Base-by-base conservation (phyloP, 441 rosid genomes). In the Pelargonium citronellum region DNA sequence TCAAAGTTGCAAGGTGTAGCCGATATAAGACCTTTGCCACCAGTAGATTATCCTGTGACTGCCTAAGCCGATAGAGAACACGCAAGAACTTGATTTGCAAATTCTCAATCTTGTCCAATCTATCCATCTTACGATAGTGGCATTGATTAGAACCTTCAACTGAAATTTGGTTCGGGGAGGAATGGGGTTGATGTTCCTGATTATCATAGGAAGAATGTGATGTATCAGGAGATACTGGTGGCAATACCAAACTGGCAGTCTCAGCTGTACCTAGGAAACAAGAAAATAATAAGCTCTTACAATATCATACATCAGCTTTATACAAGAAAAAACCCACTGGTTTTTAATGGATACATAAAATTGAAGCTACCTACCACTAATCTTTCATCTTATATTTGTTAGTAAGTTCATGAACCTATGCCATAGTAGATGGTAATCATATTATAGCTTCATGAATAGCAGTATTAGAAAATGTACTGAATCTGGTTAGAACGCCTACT, bases 1-100 rank as follows among this genome's bases (percentile, higher is more conserved):
- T 84, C 73, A 87, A 82, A 78, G 86, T 80, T 0, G 94, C 97
- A 8, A 94, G 81, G 71, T 90, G 87, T 55, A 91, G 69, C 71
- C 98, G 85, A 71, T 91, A 90, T 39, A 91, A 78, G 75, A 90
- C 97, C 81, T 90, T 91, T 27, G 87, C 90, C 74, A 84, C 96
- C 72, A 90, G 75, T 57, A 86, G 79, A 81, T 84, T 88, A 69
- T 86, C 87, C 37, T 78, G 83, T 7, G 88, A 79, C 41, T 77
- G 85, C 73, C 96, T 88, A 67, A 85, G 81, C 68, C 91, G 82
- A 58, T 62, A 82, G 70, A 91, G 87, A 77, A 89, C 83, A 63
- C 97, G 89, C 68, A 89, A 79, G 74, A 94, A 80, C 78, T 85
- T 91, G 24, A 90, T 77, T 68, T 83, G 90, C 73, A 95, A 91